Evolutionary conservation across 495 filamentous ascomycete genomes (phyloP).

Genomic region (Tuber microsphaerosporum): DNA sequence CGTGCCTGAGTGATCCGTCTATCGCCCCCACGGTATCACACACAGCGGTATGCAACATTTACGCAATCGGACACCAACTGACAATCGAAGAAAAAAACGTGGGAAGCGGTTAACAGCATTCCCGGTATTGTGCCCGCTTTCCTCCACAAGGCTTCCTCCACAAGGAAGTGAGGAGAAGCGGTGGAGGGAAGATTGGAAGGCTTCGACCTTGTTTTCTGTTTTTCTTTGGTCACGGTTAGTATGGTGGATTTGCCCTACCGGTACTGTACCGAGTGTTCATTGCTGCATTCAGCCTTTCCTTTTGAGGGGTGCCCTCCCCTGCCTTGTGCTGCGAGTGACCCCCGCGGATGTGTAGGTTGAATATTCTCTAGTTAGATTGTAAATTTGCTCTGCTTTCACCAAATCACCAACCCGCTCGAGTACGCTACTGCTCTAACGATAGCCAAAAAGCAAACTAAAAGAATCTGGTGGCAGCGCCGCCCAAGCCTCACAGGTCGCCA

Average conservation of each 20-base stretch:
- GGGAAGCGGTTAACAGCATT: background rate
- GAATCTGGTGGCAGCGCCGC: too few relatives aligned
- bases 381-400: background rate
- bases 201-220: background rate
- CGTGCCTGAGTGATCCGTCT: background rate
- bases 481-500: too few relatives aligned
- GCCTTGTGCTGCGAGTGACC: background rate
- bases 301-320: background rate
- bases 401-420: too few relatives aligned
- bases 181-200: background rate
- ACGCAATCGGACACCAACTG: background rate
- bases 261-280: background rate
- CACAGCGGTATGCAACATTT: background rate
- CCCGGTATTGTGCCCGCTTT: background rate
- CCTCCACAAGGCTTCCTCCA: background rate
- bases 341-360: background rate
- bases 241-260: background rate
- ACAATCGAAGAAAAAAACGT: background rate
- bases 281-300: background rate
- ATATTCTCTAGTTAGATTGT: background rate
- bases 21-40: background rate
- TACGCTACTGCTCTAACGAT: too few relatives aligned
- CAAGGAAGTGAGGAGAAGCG: background rate
- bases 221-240: background rate
- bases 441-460: too few relatives aligned